Conservation (phyloP, 75 land plant genomes). For the Sequoia sempervirens region DNA sequence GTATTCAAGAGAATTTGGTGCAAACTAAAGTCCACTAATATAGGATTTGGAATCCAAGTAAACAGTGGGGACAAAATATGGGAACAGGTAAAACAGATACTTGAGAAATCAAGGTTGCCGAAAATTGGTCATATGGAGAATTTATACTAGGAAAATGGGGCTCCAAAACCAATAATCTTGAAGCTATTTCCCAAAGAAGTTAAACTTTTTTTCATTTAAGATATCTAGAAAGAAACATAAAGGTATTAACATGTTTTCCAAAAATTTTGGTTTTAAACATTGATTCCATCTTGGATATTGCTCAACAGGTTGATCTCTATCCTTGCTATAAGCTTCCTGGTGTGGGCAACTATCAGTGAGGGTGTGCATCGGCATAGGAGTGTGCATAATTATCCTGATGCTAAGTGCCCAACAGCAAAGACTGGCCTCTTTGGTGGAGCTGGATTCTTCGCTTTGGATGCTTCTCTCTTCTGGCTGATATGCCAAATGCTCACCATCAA, state of each 20-base stretch:
- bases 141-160: no score
- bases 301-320: conserved; percentile 26
- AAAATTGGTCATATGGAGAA: not conserved
- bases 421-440: conserved; percentile 90
- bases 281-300: not conserved
- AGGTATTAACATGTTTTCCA: not conserved
- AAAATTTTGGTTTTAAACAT: not conserved
- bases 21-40: no score
- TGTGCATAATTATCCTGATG: conserved; percentile 25
- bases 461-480: conserved; percentile 79
- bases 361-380: conserved; percentile 40
- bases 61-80: not conserved
- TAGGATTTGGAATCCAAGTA: not conserved
- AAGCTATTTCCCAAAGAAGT: not conserved
- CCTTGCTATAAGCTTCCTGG: conserved; percentile 38
- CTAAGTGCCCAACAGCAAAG: conserved; percentile 80
- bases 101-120: not conserved
- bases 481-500: conserved; percentile 47
- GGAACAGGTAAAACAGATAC: not conserved
- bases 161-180: not conserved
- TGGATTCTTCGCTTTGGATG: conserved; percentile 77
- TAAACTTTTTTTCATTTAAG: not conserved
- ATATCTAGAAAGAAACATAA: not conserved
- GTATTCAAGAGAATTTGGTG: not conserved
- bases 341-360: conserved; percentile 76